Percentiles rank a stretch among this genome's conserved stretches.
phyloP scores from a whole-genome alignment of 345 rosid genomes.

The Gossypium mustelinum region DNA sequence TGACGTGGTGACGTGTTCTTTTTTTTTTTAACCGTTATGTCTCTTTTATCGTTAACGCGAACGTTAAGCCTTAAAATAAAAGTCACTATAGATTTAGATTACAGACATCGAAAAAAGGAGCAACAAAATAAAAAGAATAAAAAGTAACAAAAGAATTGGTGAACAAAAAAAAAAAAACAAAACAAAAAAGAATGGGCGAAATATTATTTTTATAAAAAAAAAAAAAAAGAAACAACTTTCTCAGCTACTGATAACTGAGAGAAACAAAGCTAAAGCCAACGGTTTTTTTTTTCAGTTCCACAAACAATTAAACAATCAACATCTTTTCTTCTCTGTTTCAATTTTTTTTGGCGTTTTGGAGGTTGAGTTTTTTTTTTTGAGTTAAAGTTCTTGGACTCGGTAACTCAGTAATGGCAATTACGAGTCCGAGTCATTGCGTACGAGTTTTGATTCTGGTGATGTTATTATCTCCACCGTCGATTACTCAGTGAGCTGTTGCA shows the following conservation, averaged over 20 bases:
- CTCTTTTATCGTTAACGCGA: not conserved
- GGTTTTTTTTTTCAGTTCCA: conserved; percentile 15
- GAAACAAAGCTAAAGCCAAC: not conserved
- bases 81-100: not conserved
- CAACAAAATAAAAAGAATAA: not conserved
- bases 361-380: conserved; percentile 6
- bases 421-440: conserved; percentile 24
- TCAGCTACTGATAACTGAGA: not conserved
- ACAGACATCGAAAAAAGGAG: not conserved
- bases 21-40: not conserved
- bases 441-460: conserved; percentile 31
- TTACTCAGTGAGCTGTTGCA: conserved; percentile 34
- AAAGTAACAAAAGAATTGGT: not conserved
- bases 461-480: conserved; percentile 31
- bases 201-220: not conserved
- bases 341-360: not conserved
- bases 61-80: not conserved
- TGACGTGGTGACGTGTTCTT: not conserved
- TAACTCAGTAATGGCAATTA: conserved; percentile 41
- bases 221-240: not conserved
- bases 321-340: not conserved
- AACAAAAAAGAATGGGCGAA: not conserved
- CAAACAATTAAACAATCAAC: conserved; percentile 29
- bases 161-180: not conserved
- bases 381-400: conserved; percentile 22